A percentile compares a stretch with the other conserved stretches of the same genome.
Conservation (phyloP, 2,329 filamentous ascomycete species). For the Ophiocordyceps camponoti-rufipedis region DNA sequence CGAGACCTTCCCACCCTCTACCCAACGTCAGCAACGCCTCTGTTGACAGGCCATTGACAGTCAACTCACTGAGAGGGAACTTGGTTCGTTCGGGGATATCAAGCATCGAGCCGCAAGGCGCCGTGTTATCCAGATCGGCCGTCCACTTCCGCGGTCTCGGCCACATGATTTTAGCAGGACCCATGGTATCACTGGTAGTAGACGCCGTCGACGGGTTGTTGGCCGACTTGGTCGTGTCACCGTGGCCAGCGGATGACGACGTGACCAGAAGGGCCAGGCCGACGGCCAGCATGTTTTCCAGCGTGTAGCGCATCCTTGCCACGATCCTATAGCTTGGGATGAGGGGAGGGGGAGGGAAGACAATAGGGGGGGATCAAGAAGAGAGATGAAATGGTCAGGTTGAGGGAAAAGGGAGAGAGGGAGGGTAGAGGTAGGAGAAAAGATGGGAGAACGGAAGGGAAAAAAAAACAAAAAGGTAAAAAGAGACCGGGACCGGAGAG, state of each 20-base stretch:
- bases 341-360: neutral
- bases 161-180: constrained; percentile 37
- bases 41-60: neutral
- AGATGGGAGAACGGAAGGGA: neutral
- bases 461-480: neutral
- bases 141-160: constrained; percentile 30
- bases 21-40: neutral
- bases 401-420: neutral
- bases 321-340: neutral
- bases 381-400: neutral
- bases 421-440: neutral
- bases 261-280: constrained; percentile 1
- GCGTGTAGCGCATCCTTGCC: neutral
- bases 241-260: neutral
- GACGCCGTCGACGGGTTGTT: constrained; percentile 1
- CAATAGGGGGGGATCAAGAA: too few relatives aligned
- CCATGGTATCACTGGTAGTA: constrained; percentile 7
- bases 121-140: constrained; percentile 27
- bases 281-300: neutral
- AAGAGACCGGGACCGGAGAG: neutral
- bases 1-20: constrained; percentile 29
- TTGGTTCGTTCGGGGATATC: constrained; percentile 22
- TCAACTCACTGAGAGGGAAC: constrained; percentile 27
- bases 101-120: constrained; percentile 30
- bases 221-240: neutral